These are phyloP conservation scores for Priceomyces medius DNA, from an alignment of 805 yeast species.

Conservation along the genomic window DNA sequence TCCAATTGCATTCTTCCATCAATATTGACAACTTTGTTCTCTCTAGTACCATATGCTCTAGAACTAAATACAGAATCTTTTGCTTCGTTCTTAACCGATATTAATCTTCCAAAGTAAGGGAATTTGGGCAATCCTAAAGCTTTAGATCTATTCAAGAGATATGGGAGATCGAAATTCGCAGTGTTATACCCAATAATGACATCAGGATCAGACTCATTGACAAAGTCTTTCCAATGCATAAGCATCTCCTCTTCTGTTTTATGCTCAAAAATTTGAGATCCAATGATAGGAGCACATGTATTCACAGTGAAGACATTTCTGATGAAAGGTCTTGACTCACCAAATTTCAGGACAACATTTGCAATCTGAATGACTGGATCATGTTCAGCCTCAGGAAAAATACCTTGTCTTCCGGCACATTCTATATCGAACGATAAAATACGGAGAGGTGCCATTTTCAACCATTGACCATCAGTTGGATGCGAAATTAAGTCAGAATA, in stretches of 20 bases:
- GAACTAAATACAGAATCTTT: slow-evolving; percentile 85
- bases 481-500: slow-evolving; percentile 73
- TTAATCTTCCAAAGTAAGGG: slow-evolving; percentile 84
- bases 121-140: slow-evolving; percentile 65
- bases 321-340: slow-evolving; percentile 84
- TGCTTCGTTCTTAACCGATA: slow-evolving; percentile 66
- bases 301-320: slow-evolving; percentile 93
- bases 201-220: slow-evolving; percentile 86
- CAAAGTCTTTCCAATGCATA: slow-evolving; percentile 80
- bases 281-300: slow-evolving; percentile 90
- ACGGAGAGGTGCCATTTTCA: slow-evolving; percentile 89
- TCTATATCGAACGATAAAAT: slow-evolving; percentile 95
- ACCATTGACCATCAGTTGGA: slow-evolving; percentile 90
- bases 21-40: slow-evolving; percentile 84
- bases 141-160: slow-evolving; percentile 80
- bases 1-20: slow-evolving; percentile 97
- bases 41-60: slow-evolving; percentile 95
- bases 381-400: slow-evolving; percentile 90
- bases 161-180: slow-evolving; percentile 93
- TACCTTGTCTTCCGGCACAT: slow-evolving; percentile 96
- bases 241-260: slow-evolving; percentile 80
- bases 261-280: slow-evolving; percentile 81
- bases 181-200: slow-evolving; percentile 96
- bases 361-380: slow-evolving; percentile 98
- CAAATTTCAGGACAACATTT: slow-evolving; percentile 82